Evolutionary conservation across 495 filamentous ascomycete genomes (phyloP), one percentile per base, ranked within the genome.

Genomic region (Corynascus novoguineensis): DNA sequence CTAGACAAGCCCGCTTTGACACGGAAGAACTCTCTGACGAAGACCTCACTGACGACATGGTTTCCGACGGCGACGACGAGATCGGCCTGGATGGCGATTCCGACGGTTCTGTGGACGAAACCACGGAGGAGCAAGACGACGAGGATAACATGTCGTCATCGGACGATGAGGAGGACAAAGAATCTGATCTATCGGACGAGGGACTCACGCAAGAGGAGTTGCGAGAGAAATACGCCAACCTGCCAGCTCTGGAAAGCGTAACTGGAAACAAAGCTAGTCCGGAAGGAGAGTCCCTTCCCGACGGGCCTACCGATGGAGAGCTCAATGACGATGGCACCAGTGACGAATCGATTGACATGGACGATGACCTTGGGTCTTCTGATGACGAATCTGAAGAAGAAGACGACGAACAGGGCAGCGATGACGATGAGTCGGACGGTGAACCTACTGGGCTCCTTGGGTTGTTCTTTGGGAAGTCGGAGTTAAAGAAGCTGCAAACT

Each of bases 261-360:
- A 44, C 60, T 31, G 55, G 56, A 3, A 62, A 57, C 21, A 54
- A 71, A 44, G 56, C 57, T 29, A 41, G 51, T 31, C 44, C 51
- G 5, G 58, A 54, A 19, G 55, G 38, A 37, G 48, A 38, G 5
- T n/a, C 32, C 0, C 54, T 27, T 3, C 37, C 47, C 22, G 58
- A 50, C 22, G 67, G 67, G 40, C 69, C 65, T 47, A 63, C 59
- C 19, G 68, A 64, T 5, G 71, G 70, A 32, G 68, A 66, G 3
- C 64, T 61, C 5, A 64, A 76, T 32, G 88, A 9, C 31, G 47
- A 89, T 24, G 84, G 92, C 55, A 77, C 76, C 31, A 88, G 82
- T 38, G 89, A 93, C 62, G 86, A 87, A 58, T 93, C 89, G 10
- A 85, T 88, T 7, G 88, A 92, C 57, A 96, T 96, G 92, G 86